These are phyloP conservation scores for Magnolia sinica DNA, from an alignment of 164 flowering plant genomes.

Conservation along the genomic window DNA sequence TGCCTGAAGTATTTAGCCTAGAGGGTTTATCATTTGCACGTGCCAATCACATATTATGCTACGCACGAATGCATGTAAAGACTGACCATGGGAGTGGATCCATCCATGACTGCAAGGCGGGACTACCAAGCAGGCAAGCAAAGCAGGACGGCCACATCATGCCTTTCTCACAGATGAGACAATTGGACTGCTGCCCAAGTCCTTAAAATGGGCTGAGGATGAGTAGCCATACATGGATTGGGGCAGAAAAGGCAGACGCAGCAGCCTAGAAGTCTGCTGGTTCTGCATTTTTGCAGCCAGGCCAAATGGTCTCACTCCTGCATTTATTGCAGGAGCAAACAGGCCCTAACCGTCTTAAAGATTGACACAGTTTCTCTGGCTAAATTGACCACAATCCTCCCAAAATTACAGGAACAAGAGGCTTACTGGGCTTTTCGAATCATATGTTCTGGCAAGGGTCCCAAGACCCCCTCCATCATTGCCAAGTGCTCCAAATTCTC, in stretches of 20 bases:
- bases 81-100: too few relatives aligned
- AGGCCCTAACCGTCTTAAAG: background rate
- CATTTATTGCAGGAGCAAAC: background rate
- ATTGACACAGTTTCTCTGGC: background rate
- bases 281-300: background rate
- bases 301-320: background rate
- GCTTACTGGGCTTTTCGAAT: conserved; percentile 54
- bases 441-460: conserved; percentile 78
- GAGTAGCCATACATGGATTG: background rate
- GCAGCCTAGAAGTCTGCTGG: too few relatives aligned
- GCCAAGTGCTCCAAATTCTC: conserved; percentile 91
- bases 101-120: too few relatives aligned
- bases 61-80: too few relatives aligned
- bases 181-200: too few relatives aligned
- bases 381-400: background rate
- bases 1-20: too few relatives aligned
- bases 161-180: too few relatives aligned
- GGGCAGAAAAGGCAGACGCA: background rate
- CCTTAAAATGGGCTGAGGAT: background rate
- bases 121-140: too few relatives aligned
- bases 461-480: conserved; percentile 93
- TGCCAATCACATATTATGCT: too few relatives aligned
- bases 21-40: too few relatives aligned
- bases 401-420: background rate
- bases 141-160: too few relatives aligned